phyloP scores from a whole-genome alignment of 108 stramenopile genomes.

The Nitzschia sp. region DNA sequence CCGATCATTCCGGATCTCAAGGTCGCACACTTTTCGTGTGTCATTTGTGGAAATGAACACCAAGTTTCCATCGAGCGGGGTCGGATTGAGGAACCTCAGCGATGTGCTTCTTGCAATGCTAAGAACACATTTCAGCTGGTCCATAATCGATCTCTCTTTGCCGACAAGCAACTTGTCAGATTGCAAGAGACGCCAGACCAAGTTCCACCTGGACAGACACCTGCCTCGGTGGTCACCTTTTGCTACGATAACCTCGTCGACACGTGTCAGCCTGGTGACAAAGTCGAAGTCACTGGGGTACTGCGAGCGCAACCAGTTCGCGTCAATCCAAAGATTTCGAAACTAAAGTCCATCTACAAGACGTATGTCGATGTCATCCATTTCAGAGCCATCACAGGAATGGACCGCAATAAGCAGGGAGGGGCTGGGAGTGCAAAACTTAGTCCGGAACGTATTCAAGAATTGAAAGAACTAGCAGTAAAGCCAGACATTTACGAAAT shows the following conservation, averaged over 20 bases:
- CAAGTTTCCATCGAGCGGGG: slow-evolving; percentile 94
- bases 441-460: slow-evolving; percentile 59
- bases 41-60: slow-evolving; percentile 77
- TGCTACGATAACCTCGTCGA: slow-evolving; percentile 98
- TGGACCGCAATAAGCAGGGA: slow-evolving; percentile 34
- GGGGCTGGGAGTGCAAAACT: slow-evolving; percentile 31
- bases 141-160: slow-evolving; percentile 95
- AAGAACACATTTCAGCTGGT: slow-evolving; percentile 72
- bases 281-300: slow-evolving; percentile 96
- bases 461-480: slow-evolving; percentile 69
- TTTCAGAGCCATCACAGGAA: slow-evolving; percentile 71
- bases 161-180: slow-evolving; percentile 97
- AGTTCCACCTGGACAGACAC: slow-evolving; percentile 99
- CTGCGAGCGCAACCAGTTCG: slow-evolving; percentile 93
- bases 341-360: slow-evolving; percentile 91
- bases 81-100: slow-evolving; percentile 90
- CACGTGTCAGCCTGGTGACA: slow-evolving; percentile 93
- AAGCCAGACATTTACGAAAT: slow-evolving; percentile 86
- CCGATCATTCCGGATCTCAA: slow-evolving; percentile 97
- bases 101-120: slow-evolving; percentile 68
- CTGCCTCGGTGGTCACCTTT: slow-evolving; percentile 91
- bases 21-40: slow-evolving; percentile 93
- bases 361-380: slow-evolving; percentile 99
- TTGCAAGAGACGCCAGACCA: slow-evolving; percentile 97
- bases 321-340: slow-evolving; percentile 87